Evolutionary conservation across 2,329 filamentous ascomycete species (phyloP), one percentile per base, ranked within the genome.

Genomic region (Beauveria caledonica): DNA sequence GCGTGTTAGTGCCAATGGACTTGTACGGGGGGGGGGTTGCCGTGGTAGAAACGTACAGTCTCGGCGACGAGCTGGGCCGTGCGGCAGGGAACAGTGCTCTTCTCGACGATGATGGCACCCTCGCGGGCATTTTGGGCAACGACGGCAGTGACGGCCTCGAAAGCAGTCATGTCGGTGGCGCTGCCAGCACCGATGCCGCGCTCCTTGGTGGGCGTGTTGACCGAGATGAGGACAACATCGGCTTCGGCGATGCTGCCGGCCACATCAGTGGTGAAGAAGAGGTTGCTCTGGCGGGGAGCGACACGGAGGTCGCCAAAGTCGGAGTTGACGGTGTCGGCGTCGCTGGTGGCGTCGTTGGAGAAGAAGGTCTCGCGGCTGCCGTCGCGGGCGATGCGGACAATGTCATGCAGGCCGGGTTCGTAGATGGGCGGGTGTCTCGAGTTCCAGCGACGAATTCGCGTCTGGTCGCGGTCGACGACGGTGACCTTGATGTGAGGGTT

Each of bases 161-260:
- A 82, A 11, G 85, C 84, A 1, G 83, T 84, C 76, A 92, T 83
- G 66, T 92, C 87, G 17, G 87, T 87, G 0, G 89, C 88, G 64
- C 80, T 81, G 11, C 88, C 88, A 5, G 86, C 85, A 52, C 89
- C 89, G 23, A 84, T 75, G 59, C 89, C 89, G 52, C 80, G 82
- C 40, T 77, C 81, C 75, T 92, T 92, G 48, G 89, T 92, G 2
- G 89, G 89, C 0, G 89, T 92, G 71, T 92, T 90, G 66, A 93
- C 89, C 15, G 87, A 84, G 60, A 92, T 82, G 62, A 93, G 82
- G 60, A 93, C 82, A 49, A 92, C 74, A 68, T 92, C 88, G 13
- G 89, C 88, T 63, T 85, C 82, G 25, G 77, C 71, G 62, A 92
- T 87, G 62, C 77, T 78, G 63, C 74, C 76, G 21, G 79, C 79